phyloP scores from a whole-genome alignment of 2,329 filamentous ascomycete species.

The Pseudocercospora crystallina region DNA sequence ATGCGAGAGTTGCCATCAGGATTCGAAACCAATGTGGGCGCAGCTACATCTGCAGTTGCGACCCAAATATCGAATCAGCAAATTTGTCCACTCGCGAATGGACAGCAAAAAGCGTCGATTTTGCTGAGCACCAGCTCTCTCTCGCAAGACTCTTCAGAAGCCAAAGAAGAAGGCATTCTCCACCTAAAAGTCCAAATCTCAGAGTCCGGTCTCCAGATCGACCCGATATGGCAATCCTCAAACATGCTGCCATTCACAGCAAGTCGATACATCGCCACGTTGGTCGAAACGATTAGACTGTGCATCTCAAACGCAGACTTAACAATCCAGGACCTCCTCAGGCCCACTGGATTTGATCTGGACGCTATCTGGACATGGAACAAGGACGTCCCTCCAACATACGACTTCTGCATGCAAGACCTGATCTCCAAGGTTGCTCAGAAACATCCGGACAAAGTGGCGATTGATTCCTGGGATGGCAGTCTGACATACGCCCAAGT shows the following conservation, averaged over 20 bases:
- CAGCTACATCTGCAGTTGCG: background rate
- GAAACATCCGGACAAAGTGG: slow-evolving; percentile 9
- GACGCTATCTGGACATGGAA: slow-evolving; percentile 21
- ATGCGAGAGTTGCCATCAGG: background rate
- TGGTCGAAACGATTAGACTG: background rate
- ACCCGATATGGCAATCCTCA: background rate
- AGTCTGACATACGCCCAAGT: slow-evolving; percentile 7
- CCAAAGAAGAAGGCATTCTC: slow-evolving; percentile 2
- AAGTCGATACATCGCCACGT: background rate
- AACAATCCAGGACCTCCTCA: background rate
- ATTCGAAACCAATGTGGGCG: background rate
- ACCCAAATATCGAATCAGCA: background rate
- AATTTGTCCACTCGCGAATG: background rate
- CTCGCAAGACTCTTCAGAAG: background rate
- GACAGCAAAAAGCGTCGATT: background rate
- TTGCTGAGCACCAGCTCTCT: slow-evolving; percentile 2
- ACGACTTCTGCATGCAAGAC: slow-evolving; percentile 17
- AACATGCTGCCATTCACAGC: slow-evolving; percentile 1
- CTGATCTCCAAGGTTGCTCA: slow-evolving; percentile 9
- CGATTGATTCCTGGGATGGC: slow-evolving; percentile 11
- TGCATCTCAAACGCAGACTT: background rate
- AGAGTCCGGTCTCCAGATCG: background rate
- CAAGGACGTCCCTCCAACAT: slow-evolving; percentile 13
- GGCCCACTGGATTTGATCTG: slow-evolving; percentile 5
- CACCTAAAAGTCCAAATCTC: background rate